Evolutionary conservation across 2,329 filamentous ascomycete genomes (phyloP).

Genomic region (Xylaria sp.): DNA sequence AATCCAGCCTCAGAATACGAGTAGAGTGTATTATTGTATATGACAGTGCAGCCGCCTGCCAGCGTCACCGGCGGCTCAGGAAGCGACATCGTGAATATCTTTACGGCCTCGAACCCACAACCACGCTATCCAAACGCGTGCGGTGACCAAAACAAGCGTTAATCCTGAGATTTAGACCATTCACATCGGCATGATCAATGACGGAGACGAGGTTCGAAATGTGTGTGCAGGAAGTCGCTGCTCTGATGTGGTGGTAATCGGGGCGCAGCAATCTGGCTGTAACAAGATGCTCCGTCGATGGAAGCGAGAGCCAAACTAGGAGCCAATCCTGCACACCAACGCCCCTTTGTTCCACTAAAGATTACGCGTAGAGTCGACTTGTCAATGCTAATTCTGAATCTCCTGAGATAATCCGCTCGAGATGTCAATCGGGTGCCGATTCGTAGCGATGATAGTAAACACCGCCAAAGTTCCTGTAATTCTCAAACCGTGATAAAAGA

Average conservation of each 20-base stretch:
- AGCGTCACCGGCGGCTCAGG: constrained; percentile 76
- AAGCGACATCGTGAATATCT: constrained; percentile 68
- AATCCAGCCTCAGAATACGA: constrained; percentile 81
- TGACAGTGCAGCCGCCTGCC: constrained; percentile 81
- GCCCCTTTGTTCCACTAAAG: constrained; percentile 6
- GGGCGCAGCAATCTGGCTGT: constrained; percentile 39
- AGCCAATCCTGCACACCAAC: constrained; percentile 12
- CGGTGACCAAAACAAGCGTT: constrained; percentile 31
- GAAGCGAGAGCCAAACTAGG: constrained; percentile 1
- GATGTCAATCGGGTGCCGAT: constrained; percentile 9
- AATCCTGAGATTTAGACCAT: constrained; percentile 32
- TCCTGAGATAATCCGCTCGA: constrained; percentile 2
- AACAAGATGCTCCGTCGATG: constrained; percentile 26
- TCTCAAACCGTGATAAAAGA: constrained; percentile 36
- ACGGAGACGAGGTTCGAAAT: constrained; percentile 12
- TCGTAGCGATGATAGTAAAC: constrained; percentile 24
- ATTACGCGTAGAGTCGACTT: constrained; percentile 11
- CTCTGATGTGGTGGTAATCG: constrained; percentile 32
- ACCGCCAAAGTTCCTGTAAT: constrained; percentile 30
- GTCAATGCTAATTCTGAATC: constrained; percentile 4
- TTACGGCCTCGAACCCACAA: constrained; percentile 20
- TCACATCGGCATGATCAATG: constrained; percentile 44
- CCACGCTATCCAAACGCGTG: constrained; percentile 1
- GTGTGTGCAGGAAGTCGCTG: not conserved
- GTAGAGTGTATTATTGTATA: constrained; percentile 85